These are phyloP conservation scores for Vaccinium macrocarpon DNA, from an alignment of 148 eudicot genomes.

Conservation along the genomic window DNA sequence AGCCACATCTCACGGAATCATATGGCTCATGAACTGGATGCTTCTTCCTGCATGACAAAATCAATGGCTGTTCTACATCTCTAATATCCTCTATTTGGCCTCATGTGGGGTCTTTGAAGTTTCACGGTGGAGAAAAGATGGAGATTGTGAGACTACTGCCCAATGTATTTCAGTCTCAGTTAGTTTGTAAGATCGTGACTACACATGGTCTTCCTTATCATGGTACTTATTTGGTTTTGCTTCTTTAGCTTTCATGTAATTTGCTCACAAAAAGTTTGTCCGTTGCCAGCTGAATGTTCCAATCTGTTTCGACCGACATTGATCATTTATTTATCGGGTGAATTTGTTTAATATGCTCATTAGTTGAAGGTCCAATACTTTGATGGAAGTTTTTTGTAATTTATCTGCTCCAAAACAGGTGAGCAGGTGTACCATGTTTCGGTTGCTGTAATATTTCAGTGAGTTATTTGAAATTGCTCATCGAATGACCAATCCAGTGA, in stretches of 20 bases:
- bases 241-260: slow-evolving; percentile 10
- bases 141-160: slow-evolving; percentile 4
- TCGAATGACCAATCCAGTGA: not conserved
- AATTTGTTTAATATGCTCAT: not conserved
- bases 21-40: slow-evolving; percentile 67
- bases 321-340: slow-evolving; percentile 7
- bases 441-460: not conserved
- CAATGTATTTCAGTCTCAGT: not conserved
- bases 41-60: slow-evolving; percentile 83
- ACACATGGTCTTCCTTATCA: slow-evolving; percentile 11
- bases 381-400: not conserved
- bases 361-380: not conserved
- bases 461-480: not conserved
- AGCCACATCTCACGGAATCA: slow-evolving; percentile 70
- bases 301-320: not conserved
- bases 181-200: slow-evolving; percentile 6
- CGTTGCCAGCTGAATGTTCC: not conserved
- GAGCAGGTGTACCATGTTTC: not conserved
- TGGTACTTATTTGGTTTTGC: slow-evolving; percentile 11
- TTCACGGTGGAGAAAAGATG: not conserved
- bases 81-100: slow-evolving; percentile 23
- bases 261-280: slow-evolving; percentile 2
- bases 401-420: not conserved
- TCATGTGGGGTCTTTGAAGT: not conserved
- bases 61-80: slow-evolving; percentile 71